A percentile compares a stretch with the other conserved stretches of the same genome.
Evolutionary conservation across 2,329 filamentous ascomycete species (phyloP).

Genomic region (Metarhizium robertsii): DNA sequence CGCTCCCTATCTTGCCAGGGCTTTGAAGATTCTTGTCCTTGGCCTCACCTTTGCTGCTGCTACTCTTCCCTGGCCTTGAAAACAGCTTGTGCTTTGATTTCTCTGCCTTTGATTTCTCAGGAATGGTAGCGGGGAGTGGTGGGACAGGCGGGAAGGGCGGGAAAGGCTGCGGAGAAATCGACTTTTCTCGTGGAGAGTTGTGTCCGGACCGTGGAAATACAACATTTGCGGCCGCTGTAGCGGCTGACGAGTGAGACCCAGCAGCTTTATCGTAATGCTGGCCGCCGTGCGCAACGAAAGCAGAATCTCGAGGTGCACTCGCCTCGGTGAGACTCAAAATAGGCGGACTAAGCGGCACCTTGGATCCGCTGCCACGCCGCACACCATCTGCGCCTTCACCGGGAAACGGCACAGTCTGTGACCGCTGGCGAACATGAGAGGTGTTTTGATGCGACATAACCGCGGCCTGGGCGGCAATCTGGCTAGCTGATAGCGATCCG

Average conservation of each 20-base stretch:
- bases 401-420: conserved; percentile 60
- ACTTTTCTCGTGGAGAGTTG: conserved; percentile 36
- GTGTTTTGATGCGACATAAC: conserved; percentile 54
- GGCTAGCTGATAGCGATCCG: conserved; percentile 48
- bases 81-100: conserved; percentile 78
- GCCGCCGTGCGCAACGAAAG: conserved; percentile 36
- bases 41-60: conserved; percentile 52
- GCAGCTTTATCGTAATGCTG: conserved; percentile 52
- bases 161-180: conserved; percentile 22
- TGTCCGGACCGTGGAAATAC: conserved; percentile 60
- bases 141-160: conserved; percentile 28
- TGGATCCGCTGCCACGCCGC: conserved; percentile 35
- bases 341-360: conserved; percentile 50
- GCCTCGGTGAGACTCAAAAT: conserved; percentile 56
- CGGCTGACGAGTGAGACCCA: conserved; percentile 53
- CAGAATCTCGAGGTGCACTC: conserved; percentile 48
- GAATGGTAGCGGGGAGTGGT: conserved; percentile 27
- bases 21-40: conserved; percentile 62
- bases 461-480: conserved; percentile 72
- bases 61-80: conserved; percentile 67
- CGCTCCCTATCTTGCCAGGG: conserved; percentile 61
- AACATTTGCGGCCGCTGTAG: conserved; percentile 56
- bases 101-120: conserved; percentile 50
- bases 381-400: conserved; percentile 33
- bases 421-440: conserved; percentile 54